Evolutionary conservation across 495 filamentous ascomycete species (phyloP), one percentile per base, ranked within the genome.

Genomic region (Xylaria cubensis): DNA sequence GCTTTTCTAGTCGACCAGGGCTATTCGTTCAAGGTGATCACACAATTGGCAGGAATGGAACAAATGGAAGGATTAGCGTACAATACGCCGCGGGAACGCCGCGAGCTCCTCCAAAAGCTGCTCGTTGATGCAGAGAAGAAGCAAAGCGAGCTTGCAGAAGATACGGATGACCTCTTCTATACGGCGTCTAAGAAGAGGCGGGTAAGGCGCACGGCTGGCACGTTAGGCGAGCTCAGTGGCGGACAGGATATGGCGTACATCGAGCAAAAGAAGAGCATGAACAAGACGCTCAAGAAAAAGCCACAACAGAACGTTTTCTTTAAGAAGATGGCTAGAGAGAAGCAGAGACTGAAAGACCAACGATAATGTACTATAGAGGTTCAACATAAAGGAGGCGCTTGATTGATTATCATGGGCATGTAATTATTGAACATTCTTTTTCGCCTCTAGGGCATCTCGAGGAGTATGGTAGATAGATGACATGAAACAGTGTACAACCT

Each of bases 1-100:
- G 97, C 96, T 34, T 99, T 99, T 87, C 87, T 99, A 4, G 94
- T 99, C 62, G 96, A 99, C 75, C 96, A 99, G 80, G 96, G 96
- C 46, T 99, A 99, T 81, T 96, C 96, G 24, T 98, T 98, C 87
- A 98, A 98, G 81, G 96, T 99, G 70, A 99, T 99, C 80, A 98
- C 96, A 1, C 94, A 97, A 77, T 87, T 99, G 8, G 90, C 94
- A 75, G 95, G 95, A 34, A 94, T 98, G 67, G 94, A 98, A 73
- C 86, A 92, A 48, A 90, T 94, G 42, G 89, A 92, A 8, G 91
- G 91, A 7, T 89, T 98, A 12, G 92, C 92, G 3, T 98, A 94
- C 80, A 85, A 88, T 0, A 93, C 94, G 1, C 86, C 94, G 0
- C 85, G 89, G 15, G 95, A 98, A 78, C 91, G 94, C 29, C 90